phyloP scores from a whole-genome alignment of 768 basidiomycete species.

The Krasilnikovozyma curviuscula region DNA sequence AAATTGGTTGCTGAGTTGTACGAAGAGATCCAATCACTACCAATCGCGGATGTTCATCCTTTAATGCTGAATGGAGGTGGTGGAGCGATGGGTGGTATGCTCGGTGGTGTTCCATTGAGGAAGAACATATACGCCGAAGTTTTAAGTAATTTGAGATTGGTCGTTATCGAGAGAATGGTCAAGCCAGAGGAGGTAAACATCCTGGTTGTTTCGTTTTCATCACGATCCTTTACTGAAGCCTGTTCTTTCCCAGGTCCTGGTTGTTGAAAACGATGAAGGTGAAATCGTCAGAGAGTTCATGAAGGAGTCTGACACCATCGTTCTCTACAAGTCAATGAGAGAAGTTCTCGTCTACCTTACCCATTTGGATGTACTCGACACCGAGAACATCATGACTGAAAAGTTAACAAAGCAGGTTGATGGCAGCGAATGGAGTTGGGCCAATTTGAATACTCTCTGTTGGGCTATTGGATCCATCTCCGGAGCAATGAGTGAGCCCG shows the following conservation, averaged over 20 bases:
- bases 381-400: constrained; percentile 91
- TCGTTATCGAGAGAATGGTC: constrained; percentile 97
- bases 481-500: constrained; percentile 81
- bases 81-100: constrained; percentile 27
- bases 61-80: constrained; percentile 55
- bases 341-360: constrained; percentile 94
- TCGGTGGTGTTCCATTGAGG: constrained; percentile 37
- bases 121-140: constrained; percentile 95
- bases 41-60: constrained; percentile 54
- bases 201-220: background rate
- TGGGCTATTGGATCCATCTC: constrained; percentile 99
- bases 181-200: constrained; percentile 81
- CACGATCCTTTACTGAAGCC: background rate
- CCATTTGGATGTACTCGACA: constrained; percentile 86
- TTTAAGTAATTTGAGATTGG: constrained; percentile 74
- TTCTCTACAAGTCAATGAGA: constrained; percentile 96
- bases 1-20: constrained; percentile 92
- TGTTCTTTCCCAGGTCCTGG: constrained; percentile 49
- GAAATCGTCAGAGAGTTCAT: constrained; percentile 98
- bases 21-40: constrained; percentile 83
- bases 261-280: constrained; percentile 98
- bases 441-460: constrained; percentile 93
- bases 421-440: constrained; percentile 97
- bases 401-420: constrained; percentile 91
- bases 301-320: constrained; percentile 94